phyloP scores from a whole-genome alignment of 2,329 filamentous ascomycete genomes.

The Apiospora malaysiana region DNA sequence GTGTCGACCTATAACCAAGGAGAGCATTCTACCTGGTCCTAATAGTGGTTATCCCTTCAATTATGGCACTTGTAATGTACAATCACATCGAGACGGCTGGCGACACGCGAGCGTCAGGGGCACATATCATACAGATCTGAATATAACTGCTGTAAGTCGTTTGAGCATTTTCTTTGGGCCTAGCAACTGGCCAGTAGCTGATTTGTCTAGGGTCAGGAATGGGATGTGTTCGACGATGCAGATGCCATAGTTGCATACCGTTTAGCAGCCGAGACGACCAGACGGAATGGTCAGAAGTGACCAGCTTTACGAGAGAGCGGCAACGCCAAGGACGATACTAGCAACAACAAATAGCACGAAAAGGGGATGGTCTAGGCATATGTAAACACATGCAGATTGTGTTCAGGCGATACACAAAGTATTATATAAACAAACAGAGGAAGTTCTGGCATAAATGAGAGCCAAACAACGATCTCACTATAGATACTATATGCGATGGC shows the following conservation, averaged over 20 bases:
- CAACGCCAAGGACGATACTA: neutral
- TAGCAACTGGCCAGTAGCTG: no score
- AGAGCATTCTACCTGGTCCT: neutral
- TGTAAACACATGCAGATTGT: neutral
- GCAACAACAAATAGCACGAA: neutral
- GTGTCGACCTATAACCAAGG: neutral
- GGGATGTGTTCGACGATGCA: neutral
- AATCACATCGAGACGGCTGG: neutral
- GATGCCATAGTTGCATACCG: neutral
- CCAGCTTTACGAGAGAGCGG: neutral
- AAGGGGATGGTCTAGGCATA: neutral
- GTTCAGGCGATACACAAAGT: neutral
- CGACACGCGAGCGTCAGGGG: neutral
- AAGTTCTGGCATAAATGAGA: neutral
- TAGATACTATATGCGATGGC: no score
- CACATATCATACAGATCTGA: neutral
- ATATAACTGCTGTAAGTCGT: neutral
- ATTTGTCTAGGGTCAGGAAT: neutral
- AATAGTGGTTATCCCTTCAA: neutral
- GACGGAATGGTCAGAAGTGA: neutral
- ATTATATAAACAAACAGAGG: neutral
- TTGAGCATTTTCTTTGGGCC: neutral
- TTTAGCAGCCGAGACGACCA: neutral
- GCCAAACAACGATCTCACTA: no score
- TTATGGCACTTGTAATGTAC: neutral